A percentile compares a stretch with the other conserved stretches of the same genome.
Evolutionary conservation across 495 filamentous ascomycete genomes (phyloP).

Genomic region (Penicillium alfredii): DNA sequence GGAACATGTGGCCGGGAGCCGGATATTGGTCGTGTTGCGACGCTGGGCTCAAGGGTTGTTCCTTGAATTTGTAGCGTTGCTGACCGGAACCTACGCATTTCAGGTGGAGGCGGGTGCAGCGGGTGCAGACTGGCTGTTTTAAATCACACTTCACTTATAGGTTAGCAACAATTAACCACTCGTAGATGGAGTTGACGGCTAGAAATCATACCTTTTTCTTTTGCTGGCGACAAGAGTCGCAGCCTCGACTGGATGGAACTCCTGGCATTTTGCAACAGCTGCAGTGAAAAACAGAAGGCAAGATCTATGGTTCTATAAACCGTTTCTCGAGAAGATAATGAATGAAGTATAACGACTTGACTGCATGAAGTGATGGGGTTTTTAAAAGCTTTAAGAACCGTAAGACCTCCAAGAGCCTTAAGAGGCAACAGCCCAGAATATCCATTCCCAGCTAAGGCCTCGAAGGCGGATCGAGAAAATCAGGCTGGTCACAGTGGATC

Average conservation of each 20-base stretch:
- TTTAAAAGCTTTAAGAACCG: too few relatives aligned
- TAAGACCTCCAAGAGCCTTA: too few relatives aligned
- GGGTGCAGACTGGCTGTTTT: slow-evolving; percentile 28
- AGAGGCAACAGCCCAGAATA: too few relatives aligned
- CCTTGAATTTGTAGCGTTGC: slow-evolving; percentile 39
- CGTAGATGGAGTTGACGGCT: not conserved
- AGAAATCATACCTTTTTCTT: slow-evolving; percentile 38
- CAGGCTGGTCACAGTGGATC: too few relatives aligned
- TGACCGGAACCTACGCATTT: slow-evolving; percentile 36
- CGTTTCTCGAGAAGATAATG: too few relatives aligned
- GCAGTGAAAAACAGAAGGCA: too few relatives aligned
- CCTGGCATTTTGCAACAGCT: slow-evolving; percentile 46
- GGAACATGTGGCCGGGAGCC: not conserved
- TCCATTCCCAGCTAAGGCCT: too few relatives aligned
- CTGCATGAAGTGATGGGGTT: too few relatives aligned
- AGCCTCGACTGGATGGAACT: slow-evolving; percentile 40
- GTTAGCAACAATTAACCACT: not conserved
- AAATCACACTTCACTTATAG: slow-evolving; percentile 30
- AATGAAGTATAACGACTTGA: too few relatives aligned
- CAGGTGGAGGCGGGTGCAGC: slow-evolving; percentile 36
- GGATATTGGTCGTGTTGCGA: not conserved
- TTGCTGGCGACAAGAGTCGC: slow-evolving; percentile 41
- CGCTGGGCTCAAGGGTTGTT: slow-evolving; percentile 8
- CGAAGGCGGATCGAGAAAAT: too few relatives aligned
- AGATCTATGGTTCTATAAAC: too few relatives aligned